Evolutionary conservation across 306 rosid species (phyloP).

Genomic region (Sindora glabra): DNA sequence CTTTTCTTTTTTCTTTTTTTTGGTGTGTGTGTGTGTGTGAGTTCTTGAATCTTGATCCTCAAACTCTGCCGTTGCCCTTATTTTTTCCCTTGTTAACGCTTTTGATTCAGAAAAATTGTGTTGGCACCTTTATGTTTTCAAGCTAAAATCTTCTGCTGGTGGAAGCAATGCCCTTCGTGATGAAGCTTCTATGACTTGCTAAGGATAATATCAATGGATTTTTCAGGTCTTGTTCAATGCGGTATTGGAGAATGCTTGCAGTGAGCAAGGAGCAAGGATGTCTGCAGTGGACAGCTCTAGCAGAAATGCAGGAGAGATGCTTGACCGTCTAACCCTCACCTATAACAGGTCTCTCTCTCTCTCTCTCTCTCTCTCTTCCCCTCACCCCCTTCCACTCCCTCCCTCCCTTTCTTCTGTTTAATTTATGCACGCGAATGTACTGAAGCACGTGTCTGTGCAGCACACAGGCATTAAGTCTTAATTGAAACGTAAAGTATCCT

Average conservation of each 20-base stretch:
- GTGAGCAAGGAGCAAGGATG: constrained; percentile 99
- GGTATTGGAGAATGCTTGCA: constrained; percentile 95
- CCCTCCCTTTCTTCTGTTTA: no score
- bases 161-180: background rate
- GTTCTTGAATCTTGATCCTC: background rate
- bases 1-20: no score
- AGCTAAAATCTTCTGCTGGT: background rate
- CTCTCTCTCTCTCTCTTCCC: background rate
- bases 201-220: background rate
- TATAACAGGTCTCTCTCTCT: constrained; percentile 65
- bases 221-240: constrained; percentile 81
- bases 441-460: background rate
- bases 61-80: background rate
- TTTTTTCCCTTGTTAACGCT: background rate
- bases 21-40: no score
- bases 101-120: background rate
- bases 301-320: constrained; percentile 99
- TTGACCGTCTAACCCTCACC: constrained; percentile 94
- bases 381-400: no score
- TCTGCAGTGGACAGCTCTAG: constrained; percentile 99
- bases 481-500: background rate
- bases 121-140: background rate
- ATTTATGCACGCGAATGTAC: no score
- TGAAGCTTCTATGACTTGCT: background rate
- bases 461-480: background rate